Evolutionary conservation across 2,329 filamentous ascomycete genomes (phyloP).

Genomic region (Fusarium avenaceum): DNA sequence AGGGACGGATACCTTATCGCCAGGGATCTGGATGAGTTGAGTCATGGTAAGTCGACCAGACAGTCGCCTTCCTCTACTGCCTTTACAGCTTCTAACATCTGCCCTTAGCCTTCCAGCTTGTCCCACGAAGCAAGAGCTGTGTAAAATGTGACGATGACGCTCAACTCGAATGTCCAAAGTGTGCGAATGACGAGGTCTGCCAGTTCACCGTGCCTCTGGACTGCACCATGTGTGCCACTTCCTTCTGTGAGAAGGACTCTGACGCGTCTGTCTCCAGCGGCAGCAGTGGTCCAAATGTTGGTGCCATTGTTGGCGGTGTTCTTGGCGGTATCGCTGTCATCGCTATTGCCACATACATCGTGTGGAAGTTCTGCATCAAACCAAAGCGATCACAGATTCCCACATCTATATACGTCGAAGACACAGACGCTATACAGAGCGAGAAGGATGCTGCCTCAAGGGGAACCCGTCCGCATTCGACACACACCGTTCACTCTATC

Average conservation of each 20-base stretch:
- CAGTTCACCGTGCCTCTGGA: slow-evolving; percentile 60
- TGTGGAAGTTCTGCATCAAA: slow-evolving; percentile 92
- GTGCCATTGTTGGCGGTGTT: slow-evolving; percentile 92
- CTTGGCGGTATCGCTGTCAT: slow-evolving; percentile 85
- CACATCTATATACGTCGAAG: slow-evolving; percentile 69
- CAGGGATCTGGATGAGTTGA: slow-evolving; percentile 52
- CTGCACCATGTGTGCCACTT: slow-evolving; percentile 63
- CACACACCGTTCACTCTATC: slow-evolving; percentile 89
- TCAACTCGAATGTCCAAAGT: slow-evolving; percentile 61
- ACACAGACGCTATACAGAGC: slow-evolving; percentile 60
- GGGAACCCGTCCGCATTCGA: slow-evolving; percentile 75
- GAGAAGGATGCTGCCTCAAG: slow-evolving; percentile 62
- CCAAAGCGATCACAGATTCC: slow-evolving; percentile 74
- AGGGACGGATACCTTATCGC: slow-evolving; percentile 41
- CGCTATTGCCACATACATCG: slow-evolving; percentile 79
- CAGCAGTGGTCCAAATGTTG: slow-evolving; percentile 73
- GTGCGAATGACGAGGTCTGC: slow-evolving; percentile 59
- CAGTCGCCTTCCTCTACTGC: not conserved
- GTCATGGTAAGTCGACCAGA: slow-evolving; percentile 47
- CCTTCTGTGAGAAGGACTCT: slow-evolving; percentile 58
- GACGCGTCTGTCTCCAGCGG: slow-evolving; percentile 39
- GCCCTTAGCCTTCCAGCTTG: slow-evolving; percentile 52
- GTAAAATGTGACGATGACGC: slow-evolving; percentile 61
- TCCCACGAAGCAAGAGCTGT: slow-evolving; percentile 60
- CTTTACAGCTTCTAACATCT: slow-evolving; percentile 24